Conservation (phyloP, 129 eudicot genomes). For the Flaveria sonorensis region DNA sequence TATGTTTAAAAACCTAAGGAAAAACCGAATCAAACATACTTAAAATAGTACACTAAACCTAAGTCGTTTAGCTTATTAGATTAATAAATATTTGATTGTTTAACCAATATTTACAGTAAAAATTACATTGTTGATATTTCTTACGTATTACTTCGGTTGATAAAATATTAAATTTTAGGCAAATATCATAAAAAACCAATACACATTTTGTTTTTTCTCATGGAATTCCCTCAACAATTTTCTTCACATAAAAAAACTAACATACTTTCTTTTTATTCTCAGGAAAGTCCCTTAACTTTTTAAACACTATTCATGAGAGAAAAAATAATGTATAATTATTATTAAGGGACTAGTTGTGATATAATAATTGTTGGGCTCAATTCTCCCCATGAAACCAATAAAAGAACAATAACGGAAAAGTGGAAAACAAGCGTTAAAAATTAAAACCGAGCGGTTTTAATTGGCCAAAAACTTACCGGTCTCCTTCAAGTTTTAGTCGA, state of each 20-base stretch:
- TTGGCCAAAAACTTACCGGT: not conserved
- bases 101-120: not conserved
- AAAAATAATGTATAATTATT: no score
- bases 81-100: not conserved
- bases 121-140: not conserved
- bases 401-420: not conserved
- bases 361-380: not conserved
- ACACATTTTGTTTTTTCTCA: no score
- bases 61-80: not conserved
- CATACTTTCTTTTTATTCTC: no score
- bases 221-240: no score
- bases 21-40: not conserved
- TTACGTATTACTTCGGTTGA: not conserved
- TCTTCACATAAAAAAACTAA: no score
- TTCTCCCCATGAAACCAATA: not conserved
- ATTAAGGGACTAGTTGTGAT: not conserved
- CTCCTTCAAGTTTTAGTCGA: not conserved
- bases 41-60: not conserved
- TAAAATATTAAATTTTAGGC: not conserved
- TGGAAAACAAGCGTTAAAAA: not conserved
- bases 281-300: no score
- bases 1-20: not conserved
- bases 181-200: no score
- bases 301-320: no score
- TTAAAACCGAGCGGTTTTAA: not conserved